Evolutionary conservation across 352 stramenopile species (phyloP).

Genomic region (Pythium guiyangense): DNA sequence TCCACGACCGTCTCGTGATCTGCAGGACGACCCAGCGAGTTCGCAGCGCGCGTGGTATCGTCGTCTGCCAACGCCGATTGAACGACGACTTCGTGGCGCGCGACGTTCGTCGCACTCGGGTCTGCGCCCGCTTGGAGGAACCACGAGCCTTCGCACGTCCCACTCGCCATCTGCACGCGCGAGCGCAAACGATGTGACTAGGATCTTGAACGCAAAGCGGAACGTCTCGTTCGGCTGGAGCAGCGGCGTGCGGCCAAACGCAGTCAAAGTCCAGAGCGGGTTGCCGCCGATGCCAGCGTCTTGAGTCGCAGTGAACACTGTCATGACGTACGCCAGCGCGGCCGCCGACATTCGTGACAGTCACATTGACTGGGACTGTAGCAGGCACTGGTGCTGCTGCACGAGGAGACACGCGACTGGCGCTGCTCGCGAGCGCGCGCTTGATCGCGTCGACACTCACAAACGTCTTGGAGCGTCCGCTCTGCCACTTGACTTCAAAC

Average conservation of each 20-base stretch:
- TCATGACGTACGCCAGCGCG: conserved; percentile 30
- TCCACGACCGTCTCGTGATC: not conserved
- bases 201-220: conserved; percentile 29
- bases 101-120: not conserved
- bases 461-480: conserved; percentile 5
- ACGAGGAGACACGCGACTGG: conserved; percentile 8
- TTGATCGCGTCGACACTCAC: conserved; percentile 12
- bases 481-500: conserved; percentile 45
- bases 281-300: conserved; percentile 19
- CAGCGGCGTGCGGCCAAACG: conserved; percentile 47
- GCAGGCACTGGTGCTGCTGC: conserved; percentile 5
- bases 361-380: conserved; percentile 22
- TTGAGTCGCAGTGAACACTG: conserved; percentile 33
- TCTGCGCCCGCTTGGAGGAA: conserved; percentile 21
- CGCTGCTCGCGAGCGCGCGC: conserved; percentile 7
- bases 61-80: not conserved
- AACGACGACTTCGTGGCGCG: conserved; percentile 27
- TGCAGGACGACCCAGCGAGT: not conserved
- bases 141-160: conserved; percentile 36
- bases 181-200: conserved; percentile 31
- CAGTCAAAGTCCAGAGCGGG: conserved; percentile 46
- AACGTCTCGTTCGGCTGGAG: conserved; percentile 20
- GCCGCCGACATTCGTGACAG: conserved; percentile 38
- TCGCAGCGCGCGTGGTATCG: too few relatives aligned
- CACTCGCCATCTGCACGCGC: conserved; percentile 32